Base-by-base conservation (phyloP, 2,329 filamentous ascomycete species). In the Ophiostoma populinum region DNA sequence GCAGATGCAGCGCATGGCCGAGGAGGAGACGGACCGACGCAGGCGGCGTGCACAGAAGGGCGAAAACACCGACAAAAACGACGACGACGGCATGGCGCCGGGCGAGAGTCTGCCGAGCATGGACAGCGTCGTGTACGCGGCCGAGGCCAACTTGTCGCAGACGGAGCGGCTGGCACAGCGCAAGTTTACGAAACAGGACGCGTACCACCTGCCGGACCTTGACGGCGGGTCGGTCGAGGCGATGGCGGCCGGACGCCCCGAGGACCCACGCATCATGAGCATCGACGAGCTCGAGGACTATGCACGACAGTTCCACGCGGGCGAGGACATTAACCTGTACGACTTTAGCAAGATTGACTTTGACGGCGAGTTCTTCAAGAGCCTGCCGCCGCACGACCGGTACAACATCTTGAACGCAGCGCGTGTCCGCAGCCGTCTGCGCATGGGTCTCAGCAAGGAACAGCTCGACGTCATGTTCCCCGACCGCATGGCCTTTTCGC, bases 261-360 rank as follows among this genome's bases (percentile, higher is more conserved):
- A 94, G 42, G 90, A 98, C 54, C 87, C 87, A 4, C 70, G 92
- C 12, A 87, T 98, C 47, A 95, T 98, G 90, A 92, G 80, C 35
- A 70, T 92, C 17, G 83, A 92, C 49, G 87, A 98, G 51, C 59
- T 98, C 39, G 83, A 95, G 55, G 78, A 87, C 45, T 98, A 98
- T 51, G 87, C 92, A 3, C 67, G 77, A 34, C 86, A 95, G 43
- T 95, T 95, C 48, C 73, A 94, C 48, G 74, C 73, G 41, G 90
- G 90, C 36, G 85, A 95, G 55, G 87, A 95, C 51, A 79, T 95
- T 46, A 76, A 77, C 44, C 56, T 86, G 5, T 95, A 95, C 55
- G 87, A 95, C 56, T 98, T 98, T 51, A 92, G 81, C 50, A 95
- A 95, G 56, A 98, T 98, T 47, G 90, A 98, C 51, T 98, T 95